These are phyloP conservation scores for Podospora appendiculata DNA, from an alignment of 495 filamentous ascomycete genomes.

Conservation along the genomic window DNA sequence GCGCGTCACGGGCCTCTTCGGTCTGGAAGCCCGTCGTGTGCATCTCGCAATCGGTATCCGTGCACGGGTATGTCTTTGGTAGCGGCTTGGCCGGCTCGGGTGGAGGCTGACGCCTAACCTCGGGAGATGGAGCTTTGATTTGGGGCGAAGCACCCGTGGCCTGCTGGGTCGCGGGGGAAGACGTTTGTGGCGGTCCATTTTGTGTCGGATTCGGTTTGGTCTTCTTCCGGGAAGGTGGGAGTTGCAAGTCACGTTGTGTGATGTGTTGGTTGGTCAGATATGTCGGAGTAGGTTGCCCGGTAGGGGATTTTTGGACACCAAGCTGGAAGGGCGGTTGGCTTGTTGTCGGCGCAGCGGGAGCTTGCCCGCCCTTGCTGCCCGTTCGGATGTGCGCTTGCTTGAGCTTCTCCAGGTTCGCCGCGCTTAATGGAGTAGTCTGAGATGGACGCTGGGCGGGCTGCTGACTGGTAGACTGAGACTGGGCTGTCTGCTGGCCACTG, in stretches of 20 bases:
- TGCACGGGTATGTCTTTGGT: constrained; percentile 34
- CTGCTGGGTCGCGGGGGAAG: constrained; percentile 17
- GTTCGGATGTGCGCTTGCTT: constrained; percentile 42
- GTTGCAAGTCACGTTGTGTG: constrained; percentile 41
- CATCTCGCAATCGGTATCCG: constrained; percentile 37
- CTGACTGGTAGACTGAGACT: constrained; percentile 10
- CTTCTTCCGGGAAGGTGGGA: constrained; percentile 48
- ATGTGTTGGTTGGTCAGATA: constrained; percentile 39
- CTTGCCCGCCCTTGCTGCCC: constrained; percentile 32
- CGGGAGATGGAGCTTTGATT: constrained; percentile 37
- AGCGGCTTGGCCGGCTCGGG: constrained; percentile 24
- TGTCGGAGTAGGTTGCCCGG: constrained; percentile 48
- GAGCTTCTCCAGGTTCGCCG: constrained; percentile 58
- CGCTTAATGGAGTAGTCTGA: constrained; percentile 49
- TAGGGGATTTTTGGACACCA: constrained; percentile 61
- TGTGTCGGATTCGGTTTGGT: constrained; percentile 18
- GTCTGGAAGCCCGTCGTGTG: constrained; percentile 42
- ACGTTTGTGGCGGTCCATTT: constrained; percentile 20
- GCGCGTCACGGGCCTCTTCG: constrained; percentile 43
- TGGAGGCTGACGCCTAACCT: constrained; percentile 34
- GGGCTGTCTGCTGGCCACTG: not conserved
- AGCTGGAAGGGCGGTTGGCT: constrained; percentile 60
- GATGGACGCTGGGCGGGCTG: constrained; percentile 12
- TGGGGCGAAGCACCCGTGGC: constrained; percentile 39
- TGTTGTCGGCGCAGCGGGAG: constrained; percentile 57